phyloP scores from a whole-genome alignment of 768 basidiomycete species.

The Tulasnella sp. region DNA sequence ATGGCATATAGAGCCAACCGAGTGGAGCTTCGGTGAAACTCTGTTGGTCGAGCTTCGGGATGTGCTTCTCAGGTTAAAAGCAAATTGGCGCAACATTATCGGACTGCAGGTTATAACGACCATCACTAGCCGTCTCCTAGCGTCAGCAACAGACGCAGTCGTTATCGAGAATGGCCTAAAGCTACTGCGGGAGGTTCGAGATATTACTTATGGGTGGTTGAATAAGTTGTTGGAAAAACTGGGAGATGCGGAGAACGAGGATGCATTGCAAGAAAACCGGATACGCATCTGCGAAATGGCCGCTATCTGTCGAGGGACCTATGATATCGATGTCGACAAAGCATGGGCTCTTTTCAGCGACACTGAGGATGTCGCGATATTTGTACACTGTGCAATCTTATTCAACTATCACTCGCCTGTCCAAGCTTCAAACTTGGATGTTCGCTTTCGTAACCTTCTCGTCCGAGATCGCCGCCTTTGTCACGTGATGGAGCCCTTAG shows the following conservation, averaged over 20 bases:
- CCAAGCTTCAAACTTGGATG: neutral
- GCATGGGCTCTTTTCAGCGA: neutral
- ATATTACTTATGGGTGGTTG: slow-evolving; percentile 30
- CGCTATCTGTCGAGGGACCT: slow-evolving; percentile 4
- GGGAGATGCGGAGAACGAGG: slow-evolving; percentile 14
- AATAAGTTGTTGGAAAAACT: slow-evolving; percentile 24
- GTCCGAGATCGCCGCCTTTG: neutral
- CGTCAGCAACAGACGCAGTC: slow-evolving; percentile 17
- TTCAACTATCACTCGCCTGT: neutral
- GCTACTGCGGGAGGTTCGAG: slow-evolving; percentile 27
- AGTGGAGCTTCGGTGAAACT: slow-evolving; percentile 26
- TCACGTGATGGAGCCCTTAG: neutral
- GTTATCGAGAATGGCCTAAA: slow-evolving; percentile 19
- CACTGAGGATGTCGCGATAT: slow-evolving; percentile 5
- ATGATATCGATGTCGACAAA: neutral
- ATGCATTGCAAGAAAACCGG: slow-evolving; percentile 14
- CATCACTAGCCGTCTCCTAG: slow-evolving; percentile 30
- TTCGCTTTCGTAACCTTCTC: too few species aligned
- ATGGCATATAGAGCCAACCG: slow-evolving; percentile 33
- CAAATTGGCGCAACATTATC: slow-evolving; percentile 32
- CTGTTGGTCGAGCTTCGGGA: slow-evolving; percentile 29
- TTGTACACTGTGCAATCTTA: slow-evolving; percentile 5
- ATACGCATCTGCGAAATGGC: slow-evolving; percentile 29
- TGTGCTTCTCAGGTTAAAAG: slow-evolving; percentile 28
- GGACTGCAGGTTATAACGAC: slow-evolving; percentile 27